Percentiles rank a stretch among this genome's conserved stretches.
Evolutionary conservation across 495 filamentous ascomycete species (phyloP).

Genomic region (Penicillium cosmopolitanum): DNA sequence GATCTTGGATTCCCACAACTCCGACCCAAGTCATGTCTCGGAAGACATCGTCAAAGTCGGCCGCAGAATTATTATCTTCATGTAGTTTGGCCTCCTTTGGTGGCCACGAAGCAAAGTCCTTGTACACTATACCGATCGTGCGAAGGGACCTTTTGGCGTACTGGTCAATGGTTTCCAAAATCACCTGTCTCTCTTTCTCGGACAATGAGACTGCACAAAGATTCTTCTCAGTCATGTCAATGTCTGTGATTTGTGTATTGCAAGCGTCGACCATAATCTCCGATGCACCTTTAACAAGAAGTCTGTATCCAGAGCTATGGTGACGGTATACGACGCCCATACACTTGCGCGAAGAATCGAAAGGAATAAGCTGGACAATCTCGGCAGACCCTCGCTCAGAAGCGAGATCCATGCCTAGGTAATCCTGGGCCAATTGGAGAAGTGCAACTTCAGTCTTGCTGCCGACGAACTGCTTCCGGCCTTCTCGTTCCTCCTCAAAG

Average conservation of each 20-base stretch:
- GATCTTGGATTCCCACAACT: constrained; percentile 70
- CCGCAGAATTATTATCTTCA: constrained; percentile 56
- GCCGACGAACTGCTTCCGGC: constrained; percentile 61
- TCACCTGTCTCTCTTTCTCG: constrained; percentile 28
- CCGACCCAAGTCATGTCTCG: constrained; percentile 63
- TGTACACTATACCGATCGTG: constrained; percentile 66
- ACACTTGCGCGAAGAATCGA: constrained; percentile 70
- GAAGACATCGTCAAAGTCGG: constrained; percentile 60
- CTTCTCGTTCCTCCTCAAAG: constrained; percentile 64
- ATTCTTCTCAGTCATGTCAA: constrained; percentile 28
- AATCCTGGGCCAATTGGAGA: constrained; percentile 61
- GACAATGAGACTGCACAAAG: constrained; percentile 43
- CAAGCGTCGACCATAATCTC: constrained; percentile 65
- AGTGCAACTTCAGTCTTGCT: constrained; percentile 75
- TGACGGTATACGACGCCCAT: constrained; percentile 68
- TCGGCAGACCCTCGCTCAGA: constrained; percentile 61
- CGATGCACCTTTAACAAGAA: constrained; percentile 71
- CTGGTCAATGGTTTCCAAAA: constrained; percentile 51
- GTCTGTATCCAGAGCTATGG: constrained; percentile 57
- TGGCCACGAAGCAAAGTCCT: constrained; percentile 67
- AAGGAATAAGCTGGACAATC: constrained; percentile 66
- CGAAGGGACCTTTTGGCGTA: constrained; percentile 64
- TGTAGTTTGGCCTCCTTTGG: constrained; percentile 45
- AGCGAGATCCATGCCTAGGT: constrained; percentile 65
- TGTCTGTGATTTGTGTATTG: constrained; percentile 37